These are phyloP conservation scores for Erysiphe pulchra DNA, from an alignment of 2,329 filamentous ascomycete genomes.

Conservation along the genomic window DNA sequence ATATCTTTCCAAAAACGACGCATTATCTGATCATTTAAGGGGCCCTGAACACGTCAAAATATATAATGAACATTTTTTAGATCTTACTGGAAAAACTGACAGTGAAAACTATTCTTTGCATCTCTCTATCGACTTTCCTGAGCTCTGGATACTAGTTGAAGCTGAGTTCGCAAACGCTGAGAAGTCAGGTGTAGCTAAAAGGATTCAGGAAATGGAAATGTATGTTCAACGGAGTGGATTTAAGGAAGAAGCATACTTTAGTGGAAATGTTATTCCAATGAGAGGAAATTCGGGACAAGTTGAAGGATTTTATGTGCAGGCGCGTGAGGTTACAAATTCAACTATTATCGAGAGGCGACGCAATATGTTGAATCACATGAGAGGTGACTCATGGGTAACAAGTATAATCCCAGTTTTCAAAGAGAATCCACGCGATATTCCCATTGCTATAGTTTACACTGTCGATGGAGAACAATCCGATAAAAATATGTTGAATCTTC, in stretches of 20 bases:
- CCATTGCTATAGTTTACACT: constrained; percentile 10
- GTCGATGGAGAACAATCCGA: constrained; percentile 7
- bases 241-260: constrained; percentile 10
- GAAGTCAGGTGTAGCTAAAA: constrained; percentile 4
- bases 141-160: constrained; percentile 4
- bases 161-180: constrained; percentile 6
- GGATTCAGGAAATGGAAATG: constrained; percentile 7
- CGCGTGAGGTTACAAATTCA: constrained; percentile 7
- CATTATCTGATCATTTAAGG: constrained; percentile 3
- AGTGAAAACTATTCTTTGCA: constrained; percentile 7
- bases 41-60: constrained; percentile 7
- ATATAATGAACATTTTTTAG: constrained; percentile 9
- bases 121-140: constrained; percentile 6
- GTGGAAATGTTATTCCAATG: constrained; percentile 10
- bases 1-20: neutral
- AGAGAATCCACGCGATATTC: constrained; percentile 7
- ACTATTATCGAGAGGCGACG: constrained; percentile 8
- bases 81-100: constrained; percentile 7
- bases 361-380: constrained; percentile 6
- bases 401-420: constrained; percentile 6
- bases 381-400: constrained; percentile 1
- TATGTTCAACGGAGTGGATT: constrained; percentile 7
- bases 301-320: constrained; percentile 8
- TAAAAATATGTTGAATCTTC: constrained; percentile 1
- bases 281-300: constrained; percentile 6